Evolutionary conservation across 306 rosid species (phyloP).

Genomic region (Rosa chinensis): DNA sequence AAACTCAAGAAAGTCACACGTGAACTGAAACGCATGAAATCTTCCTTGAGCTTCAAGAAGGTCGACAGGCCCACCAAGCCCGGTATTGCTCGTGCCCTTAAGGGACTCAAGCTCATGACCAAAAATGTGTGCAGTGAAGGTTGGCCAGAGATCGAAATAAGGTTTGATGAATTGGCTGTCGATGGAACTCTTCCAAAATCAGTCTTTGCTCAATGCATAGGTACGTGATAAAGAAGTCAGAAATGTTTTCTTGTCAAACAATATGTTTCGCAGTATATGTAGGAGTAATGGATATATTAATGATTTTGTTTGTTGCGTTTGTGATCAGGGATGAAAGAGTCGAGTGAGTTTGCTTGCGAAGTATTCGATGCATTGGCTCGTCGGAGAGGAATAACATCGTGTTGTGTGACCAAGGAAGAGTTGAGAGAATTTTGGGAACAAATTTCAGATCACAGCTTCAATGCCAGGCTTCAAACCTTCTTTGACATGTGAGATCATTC

Average conservation of each 20-base stretch:
- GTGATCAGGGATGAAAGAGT: slow-evolving; percentile 59
- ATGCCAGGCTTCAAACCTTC: slow-evolving; percentile 87
- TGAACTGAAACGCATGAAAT: slow-evolving; percentile 73
- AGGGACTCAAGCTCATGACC: slow-evolving; percentile 77
- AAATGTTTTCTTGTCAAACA: not conserved
- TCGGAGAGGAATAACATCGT: slow-evolving; percentile 63
- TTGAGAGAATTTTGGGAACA: slow-evolving; percentile 85
- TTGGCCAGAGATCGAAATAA: slow-evolving; percentile 61
- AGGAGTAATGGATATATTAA: too few relatives aligned
- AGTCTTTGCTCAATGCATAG: slow-evolving; percentile 72
- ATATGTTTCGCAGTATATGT: too few relatives aligned
- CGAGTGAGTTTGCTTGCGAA: slow-evolving; percentile 75
- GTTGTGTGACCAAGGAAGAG: slow-evolving; percentile 57
- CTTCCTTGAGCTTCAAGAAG: slow-evolving; percentile 52
- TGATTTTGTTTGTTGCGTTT: not conserved
- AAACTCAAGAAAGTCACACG: slow-evolving; percentile 67
- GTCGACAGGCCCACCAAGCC: slow-evolving; percentile 58
- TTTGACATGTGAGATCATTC: slow-evolving; percentile 74
- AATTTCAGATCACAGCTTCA: slow-evolving; percentile 75
- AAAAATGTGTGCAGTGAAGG: slow-evolving; percentile 64
- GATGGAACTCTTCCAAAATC: slow-evolving; percentile 64
- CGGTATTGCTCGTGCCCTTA: slow-evolving; percentile 74
- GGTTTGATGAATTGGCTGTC: slow-evolving; percentile 53
- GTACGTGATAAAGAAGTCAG: slow-evolving; percentile 27
- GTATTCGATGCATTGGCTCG: slow-evolving; percentile 80